Conservation (phyloP, 352 stramenopile genomes). For the Globisporangium cystogenes region DNA sequence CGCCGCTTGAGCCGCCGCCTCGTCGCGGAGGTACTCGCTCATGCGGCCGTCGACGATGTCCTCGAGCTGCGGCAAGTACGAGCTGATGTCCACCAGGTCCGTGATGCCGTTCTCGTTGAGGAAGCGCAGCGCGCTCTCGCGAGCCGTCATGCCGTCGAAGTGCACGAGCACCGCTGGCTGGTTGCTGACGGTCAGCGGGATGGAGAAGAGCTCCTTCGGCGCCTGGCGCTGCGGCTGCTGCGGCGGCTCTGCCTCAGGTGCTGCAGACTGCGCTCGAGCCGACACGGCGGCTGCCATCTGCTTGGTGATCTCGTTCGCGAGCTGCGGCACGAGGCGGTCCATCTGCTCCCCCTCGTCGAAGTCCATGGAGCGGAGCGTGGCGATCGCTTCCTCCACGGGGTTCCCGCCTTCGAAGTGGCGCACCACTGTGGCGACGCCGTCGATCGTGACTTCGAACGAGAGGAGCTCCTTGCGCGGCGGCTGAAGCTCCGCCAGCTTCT, state of each 20-base stretch:
- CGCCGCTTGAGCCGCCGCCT: slow-evolving; percentile 16
- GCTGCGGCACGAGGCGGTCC: slow-evolving; percentile 45
- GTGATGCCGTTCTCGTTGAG: slow-evolving; percentile 52
- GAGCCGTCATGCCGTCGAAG: slow-evolving; percentile 50
- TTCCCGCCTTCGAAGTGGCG: slow-evolving; percentile 67
- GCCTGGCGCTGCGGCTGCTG: slow-evolving; percentile 11
- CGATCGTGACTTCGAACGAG: slow-evolving; percentile 47
- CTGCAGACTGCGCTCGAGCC: neutral
- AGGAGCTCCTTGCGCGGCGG: slow-evolving; percentile 50
- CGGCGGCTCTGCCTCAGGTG: slow-evolving; percentile 1
- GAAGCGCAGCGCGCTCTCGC: slow-evolving; percentile 55
- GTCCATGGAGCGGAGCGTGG: slow-evolving; percentile 36
- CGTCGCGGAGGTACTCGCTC: slow-evolving; percentile 34
- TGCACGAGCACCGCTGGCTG: slow-evolving; percentile 47
- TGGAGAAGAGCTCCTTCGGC: slow-evolving; percentile 52
- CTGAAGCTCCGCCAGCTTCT: slow-evolving; percentile 53
- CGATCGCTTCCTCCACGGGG: slow-evolving; percentile 49
- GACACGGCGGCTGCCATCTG: slow-evolving; percentile 17
- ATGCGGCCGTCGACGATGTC: slow-evolving; percentile 52
- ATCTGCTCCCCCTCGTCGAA: slow-evolving; percentile 44
- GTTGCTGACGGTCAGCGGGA: slow-evolving; percentile 55
- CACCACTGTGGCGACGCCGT: slow-evolving; percentile 34
- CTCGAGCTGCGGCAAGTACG: slow-evolving; percentile 44
- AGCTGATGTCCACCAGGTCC: slow-evolving; percentile 27
- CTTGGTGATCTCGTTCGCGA: slow-evolving; percentile 53